A percentile compares a stretch with the other conserved stretches of the same genome.
These are phyloP conservation scores for Eleusine indica DNA, from an alignment of 176 grass and related monocot species.

Conservation along the genomic window DNA sequence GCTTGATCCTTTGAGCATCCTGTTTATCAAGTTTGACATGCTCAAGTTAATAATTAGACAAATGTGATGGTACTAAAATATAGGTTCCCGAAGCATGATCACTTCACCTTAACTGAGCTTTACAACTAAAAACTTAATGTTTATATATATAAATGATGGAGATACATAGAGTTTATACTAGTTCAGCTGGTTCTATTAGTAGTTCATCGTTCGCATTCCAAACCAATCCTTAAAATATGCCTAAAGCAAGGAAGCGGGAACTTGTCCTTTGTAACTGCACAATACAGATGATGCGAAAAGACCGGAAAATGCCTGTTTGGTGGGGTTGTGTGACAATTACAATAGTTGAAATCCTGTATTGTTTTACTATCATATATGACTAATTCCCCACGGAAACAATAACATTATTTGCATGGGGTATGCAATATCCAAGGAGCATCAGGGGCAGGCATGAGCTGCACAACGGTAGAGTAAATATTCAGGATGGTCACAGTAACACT, in stretches of 20 bases:
- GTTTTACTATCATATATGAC: constrained; percentile 30
- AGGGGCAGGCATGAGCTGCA: constrained; percentile 15
- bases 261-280: not conserved
- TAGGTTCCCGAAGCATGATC: no score
- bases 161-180: no score
- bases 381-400: constrained; percentile 18
- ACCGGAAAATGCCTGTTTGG: not conserved
- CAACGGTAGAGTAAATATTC: constrained; percentile 12
- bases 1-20: constrained; percentile 24
- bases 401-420: constrained; percentile 4
- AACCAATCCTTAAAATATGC: not conserved
- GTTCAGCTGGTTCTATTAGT: no score
- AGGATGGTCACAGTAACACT: not conserved
- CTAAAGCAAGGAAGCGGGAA: not conserved
- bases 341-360: constrained; percentile 32
- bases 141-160: no score
- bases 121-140: not conserved
- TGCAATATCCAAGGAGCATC: not conserved
- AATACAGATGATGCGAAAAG: not conserved
- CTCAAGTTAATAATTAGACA: no score
- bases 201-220: not conserved
- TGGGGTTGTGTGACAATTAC: not conserved
- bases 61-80: no score
- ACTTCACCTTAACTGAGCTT: no score
- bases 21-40: not conserved